Conservation (phyloP, 352 stramenopile species). For the Globisporangium recalcitrans region DNA sequence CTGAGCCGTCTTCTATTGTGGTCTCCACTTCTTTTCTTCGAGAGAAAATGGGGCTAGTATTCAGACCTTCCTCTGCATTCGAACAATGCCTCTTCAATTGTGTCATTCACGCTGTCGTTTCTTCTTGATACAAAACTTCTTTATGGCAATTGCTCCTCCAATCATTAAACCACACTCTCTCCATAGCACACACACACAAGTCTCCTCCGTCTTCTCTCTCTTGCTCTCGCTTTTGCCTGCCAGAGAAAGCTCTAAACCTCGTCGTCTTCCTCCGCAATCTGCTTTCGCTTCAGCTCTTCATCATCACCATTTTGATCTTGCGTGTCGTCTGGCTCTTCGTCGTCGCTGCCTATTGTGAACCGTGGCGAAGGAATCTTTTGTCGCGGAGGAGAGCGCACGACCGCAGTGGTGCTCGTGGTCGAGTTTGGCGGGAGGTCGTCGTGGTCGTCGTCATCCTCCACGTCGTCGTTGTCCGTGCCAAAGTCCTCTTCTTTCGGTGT, state of each 20-base stretch:
- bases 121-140: background rate
- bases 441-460: constrained; percentile 19
- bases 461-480: constrained; percentile 5
- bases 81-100: no score
- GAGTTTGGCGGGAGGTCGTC: constrained; percentile 14
- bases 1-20: constrained; percentile 35
- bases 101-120: no score
- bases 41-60: background rate
- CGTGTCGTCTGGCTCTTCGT: constrained; percentile 28
- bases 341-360: constrained; percentile 46
- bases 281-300: background rate
- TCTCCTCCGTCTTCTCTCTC: background rate
- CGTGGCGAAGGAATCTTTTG: constrained; percentile 25
- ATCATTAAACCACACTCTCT: background rate
- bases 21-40: constrained; percentile 6
- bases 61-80: background rate
- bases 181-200: background rate
- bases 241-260: background rate
- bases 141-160: background rate
- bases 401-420: constrained; percentile 16
- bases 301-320: background rate
- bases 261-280: background rate
- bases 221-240: background rate
- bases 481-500: constrained; percentile 14
- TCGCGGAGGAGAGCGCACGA: constrained; percentile 25